Conservation (phyloP, 495 filamentous ascomycete species). For the Aspergillus homomorphus region DNA sequence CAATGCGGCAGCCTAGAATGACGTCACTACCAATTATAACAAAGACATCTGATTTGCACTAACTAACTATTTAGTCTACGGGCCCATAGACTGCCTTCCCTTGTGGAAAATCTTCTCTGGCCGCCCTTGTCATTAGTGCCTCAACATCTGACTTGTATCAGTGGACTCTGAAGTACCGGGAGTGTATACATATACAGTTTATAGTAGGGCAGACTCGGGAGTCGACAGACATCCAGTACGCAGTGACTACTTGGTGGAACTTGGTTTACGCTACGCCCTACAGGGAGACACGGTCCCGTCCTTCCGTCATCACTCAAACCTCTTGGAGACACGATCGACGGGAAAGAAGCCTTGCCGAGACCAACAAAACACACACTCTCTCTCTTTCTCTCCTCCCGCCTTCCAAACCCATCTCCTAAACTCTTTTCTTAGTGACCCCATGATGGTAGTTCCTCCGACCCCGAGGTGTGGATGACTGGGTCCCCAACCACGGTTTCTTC, state of each 20-base stretch:
- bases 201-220: no score
- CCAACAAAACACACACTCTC: not conserved
- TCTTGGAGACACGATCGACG: not conserved
- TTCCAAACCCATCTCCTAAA: not conserved
- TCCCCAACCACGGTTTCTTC: not conserved
- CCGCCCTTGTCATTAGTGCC: no score
- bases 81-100: no score
- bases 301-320: not conserved
- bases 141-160: no score
- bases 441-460: not conserved
- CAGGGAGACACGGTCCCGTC: not conserved
- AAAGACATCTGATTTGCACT: no score
- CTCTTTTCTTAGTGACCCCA: not conserved
- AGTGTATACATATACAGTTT: no score
- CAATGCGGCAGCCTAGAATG: not conserved
- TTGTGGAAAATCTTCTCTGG: no score
- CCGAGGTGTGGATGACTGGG: not conserved
- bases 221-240: no score
- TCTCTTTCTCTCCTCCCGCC: no score
- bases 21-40: no score
- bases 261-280: not conserved
- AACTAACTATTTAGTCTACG: no score
- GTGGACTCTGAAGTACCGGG: no score
- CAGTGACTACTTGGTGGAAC: not conserved
- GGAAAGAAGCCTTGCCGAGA: not conserved